These are phyloP conservation scores for Stropharia rugosoannulata DNA, from an alignment of 768 basidiomycete species.

Conservation along the genomic window DNA sequence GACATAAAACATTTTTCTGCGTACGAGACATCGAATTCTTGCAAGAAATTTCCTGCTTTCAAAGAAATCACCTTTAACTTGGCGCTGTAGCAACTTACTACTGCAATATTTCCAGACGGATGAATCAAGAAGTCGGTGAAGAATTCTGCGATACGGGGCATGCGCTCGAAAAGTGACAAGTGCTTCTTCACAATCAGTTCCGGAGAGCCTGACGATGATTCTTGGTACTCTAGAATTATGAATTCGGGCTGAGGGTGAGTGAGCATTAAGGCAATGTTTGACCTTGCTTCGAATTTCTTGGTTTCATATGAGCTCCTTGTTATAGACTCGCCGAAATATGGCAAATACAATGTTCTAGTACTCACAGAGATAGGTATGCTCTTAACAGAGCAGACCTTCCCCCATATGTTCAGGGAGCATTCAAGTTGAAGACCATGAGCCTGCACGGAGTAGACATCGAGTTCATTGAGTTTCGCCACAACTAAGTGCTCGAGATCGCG, in stretches of 20 bases:
- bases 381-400: constrained; percentile 57
- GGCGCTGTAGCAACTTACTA: constrained; percentile 67
- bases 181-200: constrained; percentile 41
- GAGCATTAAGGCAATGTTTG: constrained; percentile 63
- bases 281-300: constrained; percentile 30
- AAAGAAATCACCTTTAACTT: constrained; percentile 66
- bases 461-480: constrained; percentile 60
- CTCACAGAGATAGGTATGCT: constrained; percentile 55
- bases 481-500: constrained; percentile 62
- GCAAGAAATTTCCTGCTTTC: constrained; percentile 50
- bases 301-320: constrained; percentile 12
- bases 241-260: constrained; percentile 79
- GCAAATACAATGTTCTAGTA: neutral
- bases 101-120: constrained; percentile 55
- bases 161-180: constrained; percentile 55
- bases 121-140: constrained; percentile 70
- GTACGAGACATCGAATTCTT: constrained; percentile 65
- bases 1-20: constrained; percentile 23
- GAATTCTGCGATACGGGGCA: constrained; percentile 66
- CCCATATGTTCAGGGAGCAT: constrained; percentile 67
- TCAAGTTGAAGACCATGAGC: constrained; percentile 60
- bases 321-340: neutral
- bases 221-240: constrained; percentile 55
- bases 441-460: constrained; percentile 69
- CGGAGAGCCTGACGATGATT: constrained; percentile 30